These are phyloP conservation scores for Geosmithia putterillii DNA, from an alignment of 2,329 filamentous ascomycete species.

Conservation along the genomic window DNA sequence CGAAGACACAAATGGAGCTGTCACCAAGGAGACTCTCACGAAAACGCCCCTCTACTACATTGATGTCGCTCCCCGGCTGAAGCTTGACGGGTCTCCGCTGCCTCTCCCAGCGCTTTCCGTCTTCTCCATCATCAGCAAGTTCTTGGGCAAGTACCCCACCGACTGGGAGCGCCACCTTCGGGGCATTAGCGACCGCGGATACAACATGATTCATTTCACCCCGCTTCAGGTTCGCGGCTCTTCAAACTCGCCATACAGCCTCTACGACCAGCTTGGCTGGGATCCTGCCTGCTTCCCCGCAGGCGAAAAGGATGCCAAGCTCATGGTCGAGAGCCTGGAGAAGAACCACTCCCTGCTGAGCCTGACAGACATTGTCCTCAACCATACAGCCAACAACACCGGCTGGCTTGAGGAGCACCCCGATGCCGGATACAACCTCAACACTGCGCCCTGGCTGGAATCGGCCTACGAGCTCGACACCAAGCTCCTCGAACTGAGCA, in stretches of 20 bases:
- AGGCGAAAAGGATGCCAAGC: constrained; percentile 70
- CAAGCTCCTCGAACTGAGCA: constrained; percentile 62
- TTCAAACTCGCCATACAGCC: constrained; percentile 95
- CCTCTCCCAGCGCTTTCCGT: constrained; percentile 81
- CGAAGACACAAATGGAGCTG: background rate
- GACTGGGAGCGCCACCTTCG: constrained; percentile 85
- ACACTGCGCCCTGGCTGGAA: constrained; percentile 71
- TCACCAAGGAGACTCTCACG: constrained; percentile 33
- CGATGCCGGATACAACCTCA: constrained; percentile 88
- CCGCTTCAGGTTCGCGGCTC: constrained; percentile 77
- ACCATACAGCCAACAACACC: constrained; percentile 94
- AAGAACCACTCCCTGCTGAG: constrained; percentile 73
- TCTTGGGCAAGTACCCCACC: constrained; percentile 83
- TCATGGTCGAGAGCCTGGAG: constrained; percentile 72
- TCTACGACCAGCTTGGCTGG: constrained; percentile 85
- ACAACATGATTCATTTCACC: constrained; percentile 99
- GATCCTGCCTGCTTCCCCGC: constrained; percentile 72
- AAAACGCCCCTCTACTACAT: constrained; percentile 79
- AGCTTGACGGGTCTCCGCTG: constrained; percentile 59
- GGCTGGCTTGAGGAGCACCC: constrained; percentile 90
- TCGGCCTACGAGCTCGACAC: constrained; percentile 51
- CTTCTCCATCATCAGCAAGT: constrained; percentile 93
- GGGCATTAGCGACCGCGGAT: constrained; percentile 81
- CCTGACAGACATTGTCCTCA: constrained; percentile 93
- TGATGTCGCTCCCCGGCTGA: constrained; percentile 76